These are phyloP conservation scores for Hypomontagnella submonticulosa DNA, from an alignment of 495 filamentous ascomycete genomes.

Conservation along the genomic window DNA sequence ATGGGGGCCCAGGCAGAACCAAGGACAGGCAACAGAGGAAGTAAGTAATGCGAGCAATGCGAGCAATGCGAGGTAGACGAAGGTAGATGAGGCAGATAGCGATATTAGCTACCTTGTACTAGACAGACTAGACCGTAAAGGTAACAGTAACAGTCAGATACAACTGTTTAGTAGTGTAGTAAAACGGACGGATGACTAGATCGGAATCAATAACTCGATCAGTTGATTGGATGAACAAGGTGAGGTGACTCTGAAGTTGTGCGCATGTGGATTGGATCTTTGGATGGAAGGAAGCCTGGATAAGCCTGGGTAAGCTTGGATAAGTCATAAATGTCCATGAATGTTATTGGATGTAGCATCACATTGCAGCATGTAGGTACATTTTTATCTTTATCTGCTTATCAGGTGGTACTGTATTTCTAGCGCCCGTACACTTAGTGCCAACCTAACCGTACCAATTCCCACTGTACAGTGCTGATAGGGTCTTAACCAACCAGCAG, in stretches of 20 bases:
- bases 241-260: conserved; percentile 15
- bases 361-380: conserved; percentile 31
- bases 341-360: conserved; percentile 20
- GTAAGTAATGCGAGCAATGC: background rate
- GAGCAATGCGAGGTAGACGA: conserved; percentile 2
- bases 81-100: conserved; percentile 29
- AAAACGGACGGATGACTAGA: conserved; percentile 26
- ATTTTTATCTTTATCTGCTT: conserved; percentile 15
- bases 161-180: conserved; percentile 1
- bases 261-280: conserved; percentile 31
- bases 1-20: background rate
- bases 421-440: background rate
- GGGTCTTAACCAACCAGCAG: no score
- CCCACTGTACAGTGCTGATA: no score
- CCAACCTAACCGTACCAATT: background rate
- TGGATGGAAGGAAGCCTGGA: conserved; percentile 9
- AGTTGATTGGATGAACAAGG: conserved; percentile 38
- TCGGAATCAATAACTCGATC: conserved; percentile 21
- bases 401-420: conserved; percentile 7
- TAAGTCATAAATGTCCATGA: background rate
- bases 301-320: background rate
- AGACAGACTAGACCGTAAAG: conserved; percentile 20
- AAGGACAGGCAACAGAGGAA: background rate
- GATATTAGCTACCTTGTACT: conserved; percentile 20
- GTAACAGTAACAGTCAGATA: conserved; percentile 12